Evolutionary conservation across 2,329 filamentous ascomycete genomes (phyloP).

Genomic region (Phialophora tarda): DNA sequence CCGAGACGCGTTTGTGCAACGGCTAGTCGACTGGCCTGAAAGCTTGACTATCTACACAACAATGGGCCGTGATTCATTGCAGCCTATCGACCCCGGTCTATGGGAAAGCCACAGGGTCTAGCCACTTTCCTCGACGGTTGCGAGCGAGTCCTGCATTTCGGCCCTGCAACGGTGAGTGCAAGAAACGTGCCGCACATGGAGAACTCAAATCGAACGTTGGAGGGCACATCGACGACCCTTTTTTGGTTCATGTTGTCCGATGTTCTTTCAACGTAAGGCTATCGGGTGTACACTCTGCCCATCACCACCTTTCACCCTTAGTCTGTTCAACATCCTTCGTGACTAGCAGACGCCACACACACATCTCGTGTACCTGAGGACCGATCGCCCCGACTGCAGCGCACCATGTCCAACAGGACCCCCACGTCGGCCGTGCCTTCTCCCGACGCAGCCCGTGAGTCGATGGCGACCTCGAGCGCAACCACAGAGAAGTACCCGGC

Average conservation of each 20-base stretch:
- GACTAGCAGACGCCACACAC: neutral
- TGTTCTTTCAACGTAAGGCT: neutral
- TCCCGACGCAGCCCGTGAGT: neutral
- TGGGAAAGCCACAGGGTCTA: neutral
- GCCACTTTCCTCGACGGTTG: conserved; percentile 3
- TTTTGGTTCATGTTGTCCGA: neutral
- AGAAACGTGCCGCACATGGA: conserved; percentile 6
- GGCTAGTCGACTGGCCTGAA: neutral
- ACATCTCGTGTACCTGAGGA: neutral
- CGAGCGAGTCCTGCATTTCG: conserved; percentile 2
- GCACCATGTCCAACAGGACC: conserved; percentile 8
- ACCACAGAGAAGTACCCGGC: conserved; percentile 30
- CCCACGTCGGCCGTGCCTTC: neutral
- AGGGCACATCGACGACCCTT: neutral
- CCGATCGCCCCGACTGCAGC: neutral
- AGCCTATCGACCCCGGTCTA: neutral
- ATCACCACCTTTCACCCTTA: neutral
- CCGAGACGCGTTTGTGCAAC: neutral
- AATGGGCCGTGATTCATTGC: neutral
- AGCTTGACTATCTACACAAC: neutral
- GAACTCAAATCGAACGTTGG: neutral
- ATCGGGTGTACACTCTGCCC: neutral
- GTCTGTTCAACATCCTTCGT: neutral
- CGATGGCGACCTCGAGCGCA: conserved; percentile 8
- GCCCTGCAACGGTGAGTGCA: conserved; percentile 17